phyloP scores from a whole-genome alignment of 352 stramenopile species.

The Peronospora belbahrii region DNA sequence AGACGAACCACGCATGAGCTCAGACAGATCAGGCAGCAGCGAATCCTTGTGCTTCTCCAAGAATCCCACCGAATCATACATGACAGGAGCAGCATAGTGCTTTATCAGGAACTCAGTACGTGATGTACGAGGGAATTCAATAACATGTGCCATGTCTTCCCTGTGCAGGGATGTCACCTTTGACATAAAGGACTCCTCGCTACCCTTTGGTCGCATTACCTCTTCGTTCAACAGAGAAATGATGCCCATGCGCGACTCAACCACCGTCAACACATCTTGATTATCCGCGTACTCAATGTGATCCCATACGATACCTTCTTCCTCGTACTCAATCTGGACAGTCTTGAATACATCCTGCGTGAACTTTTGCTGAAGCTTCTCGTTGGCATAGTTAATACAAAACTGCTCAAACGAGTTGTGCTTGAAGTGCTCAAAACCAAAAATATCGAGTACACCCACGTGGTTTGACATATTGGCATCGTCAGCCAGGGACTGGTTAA shows the following conservation, averaged over 20 bases:
- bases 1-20: conserved; percentile 71
- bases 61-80: conserved; percentile 91
- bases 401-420: conserved; percentile 93
- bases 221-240: conserved; percentile 89
- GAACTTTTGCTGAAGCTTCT: conserved; percentile 91
- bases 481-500: conserved; percentile 87
- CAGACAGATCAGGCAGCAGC: conserved; percentile 90
- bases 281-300: conserved; percentile 90
- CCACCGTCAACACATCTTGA: conserved; percentile 80
- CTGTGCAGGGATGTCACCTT: conserved; percentile 81
- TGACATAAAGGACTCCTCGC: conserved; percentile 79
- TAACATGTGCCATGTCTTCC: conserved; percentile 76
- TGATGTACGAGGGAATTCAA: conserved; percentile 77
- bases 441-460: conserved; percentile 97
- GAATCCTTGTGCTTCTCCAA: conserved; percentile 95
- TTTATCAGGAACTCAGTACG: conserved; percentile 91
- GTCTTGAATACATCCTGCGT: conserved; percentile 88
- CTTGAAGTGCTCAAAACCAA: conserved; percentile 98
- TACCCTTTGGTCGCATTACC: conserved; percentile 82
- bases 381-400: conserved; percentile 90
- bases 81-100: conserved; percentile 92
- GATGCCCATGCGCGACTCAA: conserved; percentile 85
- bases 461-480: conserved; percentile 77
- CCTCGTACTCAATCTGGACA: conserved; percentile 94
- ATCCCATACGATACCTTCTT: conserved; percentile 88